Evolutionary conservation across 768 basidiomycete genomes (phyloP), one percentile per base, ranked within the genome.

Genomic region (Nidularia pulvinata): DNA sequence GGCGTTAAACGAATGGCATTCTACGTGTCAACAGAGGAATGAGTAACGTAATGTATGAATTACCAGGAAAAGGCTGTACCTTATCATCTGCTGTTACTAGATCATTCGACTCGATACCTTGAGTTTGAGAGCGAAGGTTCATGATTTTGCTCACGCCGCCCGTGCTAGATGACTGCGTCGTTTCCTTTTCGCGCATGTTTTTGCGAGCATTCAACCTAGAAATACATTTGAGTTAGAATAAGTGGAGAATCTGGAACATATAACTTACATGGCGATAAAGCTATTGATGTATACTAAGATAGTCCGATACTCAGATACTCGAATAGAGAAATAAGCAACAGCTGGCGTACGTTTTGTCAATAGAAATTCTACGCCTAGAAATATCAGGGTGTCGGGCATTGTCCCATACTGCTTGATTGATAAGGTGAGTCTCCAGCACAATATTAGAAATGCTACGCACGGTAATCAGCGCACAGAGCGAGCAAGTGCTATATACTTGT

Each of bases 271-370:
- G 10, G 68, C 65, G 25, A 69, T 55, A 51, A 63, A 68, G 48
- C 68, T 69, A 53, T 66, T 67, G 55, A 65, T 61, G 46, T 69
- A 69, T 14, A 68, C 68, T 69, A 50, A 16, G 16, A 16, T 14
- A 30, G 48, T 13, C 25, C 4, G 25, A 25, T 25, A 25, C 25
- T 25, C 25, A 25, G 25, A 25, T 25, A 25, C 25, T 1, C 25
- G 4, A 25, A 25, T 25, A 25, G 4, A 25, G 25, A 25, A 25
- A 25, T 25, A 25, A 25, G 25, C 25, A 25, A 4, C 25, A 25
- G 4, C 25, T 25, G 25, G 49, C 61, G 42, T 25, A 62, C 61
- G 54, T 56, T 61, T 61, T 13, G 61, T 61, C 16, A 62, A 51
- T 13, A 59, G 50, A 49, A 61, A 61, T 48, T 61, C 60, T 19